Percentiles rank a stretch among this genome's conserved stretches.
Conservation (phyloP, 106 monocot species). For the Narthecium ossifragum region DNA sequence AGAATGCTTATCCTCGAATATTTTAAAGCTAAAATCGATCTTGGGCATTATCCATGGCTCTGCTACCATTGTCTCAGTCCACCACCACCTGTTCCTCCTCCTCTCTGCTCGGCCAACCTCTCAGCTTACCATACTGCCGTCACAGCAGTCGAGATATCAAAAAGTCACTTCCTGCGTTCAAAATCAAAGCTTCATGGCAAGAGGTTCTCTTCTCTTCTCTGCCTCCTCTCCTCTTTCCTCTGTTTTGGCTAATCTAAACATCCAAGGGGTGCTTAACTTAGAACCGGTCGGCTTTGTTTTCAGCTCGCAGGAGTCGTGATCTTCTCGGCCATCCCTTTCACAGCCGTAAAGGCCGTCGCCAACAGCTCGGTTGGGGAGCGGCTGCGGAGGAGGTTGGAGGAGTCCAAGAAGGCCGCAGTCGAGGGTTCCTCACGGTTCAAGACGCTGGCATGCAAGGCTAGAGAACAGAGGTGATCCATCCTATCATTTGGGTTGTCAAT, state of each 20-base stretch:
- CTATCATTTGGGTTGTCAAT: too few relatives aligned
- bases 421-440: slow-evolving; percentile 35
- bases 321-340: slow-evolving; percentile 91
- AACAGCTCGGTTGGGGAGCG: slow-evolving; percentile 78
- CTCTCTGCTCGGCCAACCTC: too few relatives aligned
- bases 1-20: too few relatives aligned
- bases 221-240: background rate
- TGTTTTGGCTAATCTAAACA: background rate
- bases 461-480: slow-evolving; percentile 45
- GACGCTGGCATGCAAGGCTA: slow-evolving; percentile 40
- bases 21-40: too few relatives aligned
- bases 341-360: slow-evolving; percentile 90
- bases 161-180: too few relatives aligned
- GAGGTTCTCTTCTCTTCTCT: slow-evolving; percentile 17
- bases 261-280: background rate
- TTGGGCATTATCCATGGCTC: too few relatives aligned
- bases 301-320: slow-evolving; percentile 89
- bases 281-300: slow-evolving; percentile 3
- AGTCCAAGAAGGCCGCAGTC: slow-evolving; percentile 55
- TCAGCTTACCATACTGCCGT: too few relatives aligned
- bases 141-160: too few relatives aligned
- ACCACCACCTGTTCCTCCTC: too few relatives aligned
- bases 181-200: slow-evolving; percentile 49
- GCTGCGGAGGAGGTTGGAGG: slow-evolving; percentile 59
- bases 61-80: too few relatives aligned